Percentiles rank a stretch among this genome's conserved stretches.
phyloP scores from a whole-genome alignment of 352 stramenopile species.

The Pythium phragmitis region DNA sequence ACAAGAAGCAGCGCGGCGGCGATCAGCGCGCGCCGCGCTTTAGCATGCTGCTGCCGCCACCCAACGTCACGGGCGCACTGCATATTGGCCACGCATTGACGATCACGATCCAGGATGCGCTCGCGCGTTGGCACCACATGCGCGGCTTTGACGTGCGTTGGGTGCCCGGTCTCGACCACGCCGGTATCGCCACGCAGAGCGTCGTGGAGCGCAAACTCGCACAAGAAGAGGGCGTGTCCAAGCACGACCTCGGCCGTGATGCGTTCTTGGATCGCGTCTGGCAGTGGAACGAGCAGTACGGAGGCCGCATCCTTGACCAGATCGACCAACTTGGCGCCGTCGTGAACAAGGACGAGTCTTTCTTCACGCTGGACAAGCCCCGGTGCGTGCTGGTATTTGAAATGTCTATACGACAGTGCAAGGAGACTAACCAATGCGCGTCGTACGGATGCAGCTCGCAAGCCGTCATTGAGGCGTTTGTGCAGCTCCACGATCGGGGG shows the following conservation, averaged over 20 bases:
- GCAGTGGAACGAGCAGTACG: constrained; percentile 96
- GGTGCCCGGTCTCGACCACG: constrained; percentile 98
- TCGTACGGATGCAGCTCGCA: constrained; percentile 33
- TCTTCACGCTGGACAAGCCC: constrained; percentile 98
- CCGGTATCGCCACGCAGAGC: constrained; percentile 96
- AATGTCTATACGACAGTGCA: background rate
- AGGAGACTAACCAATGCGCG: constrained; percentile 36
- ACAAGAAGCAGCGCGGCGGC: constrained; percentile 69
- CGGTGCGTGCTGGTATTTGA: constrained; percentile 44
- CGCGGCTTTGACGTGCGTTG: constrained; percentile 96
- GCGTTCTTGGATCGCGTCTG: constrained; percentile 95
- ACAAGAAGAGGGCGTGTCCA: constrained; percentile 76
- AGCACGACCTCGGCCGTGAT: constrained; percentile 89
- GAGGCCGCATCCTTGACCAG: constrained; percentile 83
- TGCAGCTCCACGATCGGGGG: constrained; percentile 95
- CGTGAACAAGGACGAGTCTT: constrained; percentile 96
- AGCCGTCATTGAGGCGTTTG: constrained; percentile 67
- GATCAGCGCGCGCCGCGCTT: constrained; percentile 56
- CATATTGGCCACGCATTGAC: constrained; percentile 99
- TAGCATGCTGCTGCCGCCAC: constrained; percentile 95
- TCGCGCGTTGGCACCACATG: constrained; percentile 98
- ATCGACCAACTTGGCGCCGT: constrained; percentile 91
- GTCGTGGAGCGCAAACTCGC: constrained; percentile 89
- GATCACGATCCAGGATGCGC: constrained; percentile 96
- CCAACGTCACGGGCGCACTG: constrained; percentile 88